Percentiles rank a stretch among this genome's conserved stretches.
These are phyloP conservation scores for Volvox carteri DNA, from an alignment of 163 green algal species.

Conservation along the genomic window DNA sequence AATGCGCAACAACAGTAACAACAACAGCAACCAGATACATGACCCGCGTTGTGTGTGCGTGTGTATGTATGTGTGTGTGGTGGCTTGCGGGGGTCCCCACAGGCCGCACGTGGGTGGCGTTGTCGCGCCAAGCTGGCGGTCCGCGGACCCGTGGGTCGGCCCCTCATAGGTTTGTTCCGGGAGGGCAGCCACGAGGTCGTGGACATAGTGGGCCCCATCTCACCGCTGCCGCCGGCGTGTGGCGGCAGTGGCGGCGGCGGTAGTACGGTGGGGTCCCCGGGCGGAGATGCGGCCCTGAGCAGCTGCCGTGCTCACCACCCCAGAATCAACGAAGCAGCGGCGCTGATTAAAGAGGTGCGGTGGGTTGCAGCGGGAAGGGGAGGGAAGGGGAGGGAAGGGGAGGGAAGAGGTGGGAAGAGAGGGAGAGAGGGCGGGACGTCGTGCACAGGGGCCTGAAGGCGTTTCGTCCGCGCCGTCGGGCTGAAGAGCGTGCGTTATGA, in stretches of 20 bases:
- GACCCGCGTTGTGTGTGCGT: too few species aligned
- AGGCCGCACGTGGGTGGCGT: constrained; percentile 53
- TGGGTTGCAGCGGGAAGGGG: not conserved
- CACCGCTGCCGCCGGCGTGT: not conserved
- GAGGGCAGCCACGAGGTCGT: constrained; percentile 49
- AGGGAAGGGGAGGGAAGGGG: not conserved
- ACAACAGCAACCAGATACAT: too few species aligned
- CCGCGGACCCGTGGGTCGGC: constrained; percentile 41
- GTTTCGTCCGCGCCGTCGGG: too few species aligned
- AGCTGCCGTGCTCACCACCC: constrained; percentile 52
- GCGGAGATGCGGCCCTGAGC: not conserved
- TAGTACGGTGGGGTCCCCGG: too few species aligned
- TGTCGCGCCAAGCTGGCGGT: constrained; percentile 64
- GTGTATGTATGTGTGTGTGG: too few species aligned
- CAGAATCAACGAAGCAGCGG: constrained; percentile 54
- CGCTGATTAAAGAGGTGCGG: constrained; percentile 45
- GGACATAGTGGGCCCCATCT: constrained; percentile 40
- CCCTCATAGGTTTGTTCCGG: constrained; percentile 54
- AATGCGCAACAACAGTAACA: too few species aligned
- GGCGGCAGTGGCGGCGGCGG: not conserved
- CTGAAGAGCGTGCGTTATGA: too few species aligned
- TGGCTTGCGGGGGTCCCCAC: too few species aligned
- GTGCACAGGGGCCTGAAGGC: too few species aligned
- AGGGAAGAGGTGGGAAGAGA: not conserved
- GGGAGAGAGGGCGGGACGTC: not conserved